Percentiles rank a stretch among this genome's conserved stretches.
phyloP scores from a whole-genome alignment of 1,284 basidiomycete genomes.

The Moesziomyces sp. region DNA sequence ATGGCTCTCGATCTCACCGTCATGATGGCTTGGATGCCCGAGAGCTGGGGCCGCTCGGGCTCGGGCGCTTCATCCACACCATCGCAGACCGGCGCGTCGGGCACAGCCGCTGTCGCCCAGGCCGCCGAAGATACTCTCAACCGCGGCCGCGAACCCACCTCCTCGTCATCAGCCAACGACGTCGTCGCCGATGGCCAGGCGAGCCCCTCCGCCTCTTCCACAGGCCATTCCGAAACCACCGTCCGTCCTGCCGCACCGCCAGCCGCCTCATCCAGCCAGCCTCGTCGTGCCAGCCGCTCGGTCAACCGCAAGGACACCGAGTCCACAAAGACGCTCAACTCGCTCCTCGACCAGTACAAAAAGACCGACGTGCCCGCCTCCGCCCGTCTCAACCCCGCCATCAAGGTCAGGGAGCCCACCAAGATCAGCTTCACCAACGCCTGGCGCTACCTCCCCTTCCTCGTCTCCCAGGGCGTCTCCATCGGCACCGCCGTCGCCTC shows the following conservation, averaged over 20 bases:
- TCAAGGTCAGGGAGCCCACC: slow-evolving; percentile 40
- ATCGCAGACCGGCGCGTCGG: slow-evolving; percentile 9
- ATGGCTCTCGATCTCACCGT: slow-evolving; percentile 59
- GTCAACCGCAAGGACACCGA: slow-evolving; percentile 34
- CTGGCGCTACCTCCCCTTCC: slow-evolving; percentile 63
- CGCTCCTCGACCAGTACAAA: slow-evolving; percentile 62
- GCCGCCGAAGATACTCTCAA: slow-evolving; percentile 47
- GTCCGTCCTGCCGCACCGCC: slow-evolving; percentile 30
- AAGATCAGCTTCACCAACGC: slow-evolving; percentile 59
- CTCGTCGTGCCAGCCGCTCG: slow-evolving; percentile 29
- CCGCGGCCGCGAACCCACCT: slow-evolving; percentile 32
- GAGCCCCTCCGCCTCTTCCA: slow-evolving; percentile 37
- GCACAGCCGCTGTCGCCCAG: slow-evolving; percentile 50
- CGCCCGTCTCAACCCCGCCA: slow-evolving; percentile 59
- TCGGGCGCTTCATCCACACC: slow-evolving; percentile 13
- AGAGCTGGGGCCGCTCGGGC: slow-evolving; percentile 26
- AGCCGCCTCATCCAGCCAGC: slow-evolving; percentile 29
- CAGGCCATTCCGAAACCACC: slow-evolving; percentile 44
- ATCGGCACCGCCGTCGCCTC: slow-evolving; percentile 65
- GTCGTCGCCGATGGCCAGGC: slow-evolving; percentile 22
- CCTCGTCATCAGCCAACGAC: slow-evolving; percentile 3
- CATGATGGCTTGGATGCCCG: slow-evolving; percentile 56
- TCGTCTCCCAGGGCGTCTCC: slow-evolving; percentile 62
- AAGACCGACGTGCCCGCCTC: slow-evolving; percentile 52
- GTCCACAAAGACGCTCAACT: slow-evolving; percentile 56